These are phyloP conservation scores for Candida ovalis DNA, from an alignment of 805 yeast genomes.

Conservation along the genomic window DNA sequence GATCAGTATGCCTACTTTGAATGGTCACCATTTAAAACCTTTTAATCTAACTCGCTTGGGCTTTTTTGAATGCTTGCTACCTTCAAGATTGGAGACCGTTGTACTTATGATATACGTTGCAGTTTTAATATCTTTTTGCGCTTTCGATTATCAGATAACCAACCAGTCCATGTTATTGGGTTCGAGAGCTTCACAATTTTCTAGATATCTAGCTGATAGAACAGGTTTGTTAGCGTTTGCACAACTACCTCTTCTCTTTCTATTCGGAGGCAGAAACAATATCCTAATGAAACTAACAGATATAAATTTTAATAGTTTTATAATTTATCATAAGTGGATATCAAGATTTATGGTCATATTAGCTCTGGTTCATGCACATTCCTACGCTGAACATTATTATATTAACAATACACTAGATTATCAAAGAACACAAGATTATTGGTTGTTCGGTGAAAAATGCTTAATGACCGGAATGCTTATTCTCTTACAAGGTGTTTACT, in stretches of 20 bases:
- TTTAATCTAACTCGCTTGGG: constrained; percentile 11
- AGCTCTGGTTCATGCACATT: constrained; percentile 30
- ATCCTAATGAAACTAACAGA: constrained; percentile 50
- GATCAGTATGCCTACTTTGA: constrained; percentile 21
- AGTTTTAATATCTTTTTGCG: constrained; percentile 9
- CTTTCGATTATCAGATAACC: constrained; percentile 13
- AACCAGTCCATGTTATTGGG: constrained; percentile 16
- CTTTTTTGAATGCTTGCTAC: constrained; percentile 21
- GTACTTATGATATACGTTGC: constrained; percentile 14
- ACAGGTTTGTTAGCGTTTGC: constrained; percentile 44
- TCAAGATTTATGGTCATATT: constrained; percentile 29
- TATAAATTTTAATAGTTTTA: constrained; percentile 41
- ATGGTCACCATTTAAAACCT: constrained; percentile 22
- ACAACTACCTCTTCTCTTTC: constrained; percentile 44
- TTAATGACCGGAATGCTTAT: constrained; percentile 37
- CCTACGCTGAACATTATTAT: constrained; percentile 29
- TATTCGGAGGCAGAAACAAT: constrained; percentile 60
- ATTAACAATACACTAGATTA: constrained; percentile 4
- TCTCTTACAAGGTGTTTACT: constrained; percentile 43
- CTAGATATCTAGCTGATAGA: constrained; percentile 51
- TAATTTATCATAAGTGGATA: constrained; percentile 43
- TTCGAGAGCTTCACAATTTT: constrained; percentile 19
- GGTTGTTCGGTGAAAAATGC: constrained; percentile 28
- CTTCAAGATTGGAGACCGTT: constrained; percentile 25
- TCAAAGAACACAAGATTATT: constrained; percentile 6